These are phyloP conservation scores for Phytophthora kernoviae DNA, from an alignment of 352 stramenopile genomes.

Conservation along the genomic window DNA sequence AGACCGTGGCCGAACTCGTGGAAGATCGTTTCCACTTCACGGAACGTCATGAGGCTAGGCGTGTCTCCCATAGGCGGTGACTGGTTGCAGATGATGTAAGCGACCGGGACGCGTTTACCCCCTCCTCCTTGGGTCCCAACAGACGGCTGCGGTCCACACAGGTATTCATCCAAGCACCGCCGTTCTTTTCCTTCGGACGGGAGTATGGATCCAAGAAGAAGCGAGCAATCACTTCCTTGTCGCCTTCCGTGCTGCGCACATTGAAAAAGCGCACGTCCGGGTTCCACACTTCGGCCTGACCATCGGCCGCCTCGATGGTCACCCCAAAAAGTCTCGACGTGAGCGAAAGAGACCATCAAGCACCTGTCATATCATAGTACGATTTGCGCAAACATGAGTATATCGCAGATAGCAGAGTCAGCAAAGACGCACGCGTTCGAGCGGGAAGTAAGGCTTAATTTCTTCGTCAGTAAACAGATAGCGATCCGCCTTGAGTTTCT, in stretches of 20 bases:
- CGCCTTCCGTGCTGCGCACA: constrained; percentile 70
- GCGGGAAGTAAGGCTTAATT: constrained; percentile 97
- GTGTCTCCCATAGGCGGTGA: constrained; percentile 92
- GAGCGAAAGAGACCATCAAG: constrained; percentile 97
- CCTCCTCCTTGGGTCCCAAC: constrained; percentile 59
- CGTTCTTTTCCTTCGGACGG: constrained; percentile 96
- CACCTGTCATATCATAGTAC: constrained; percentile 29
- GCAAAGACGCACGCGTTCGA: constrained; percentile 80
- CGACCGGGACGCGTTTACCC: constrained; percentile 91
- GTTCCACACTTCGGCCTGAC: constrained; percentile 90
- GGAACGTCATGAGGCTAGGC: constrained; percentile 98
- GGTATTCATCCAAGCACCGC: constrained; percentile 98
- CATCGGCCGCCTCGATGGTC: constrained; percentile 87
- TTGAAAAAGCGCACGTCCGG: constrained; percentile 97
- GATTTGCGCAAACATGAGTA: constrained; percentile 1
- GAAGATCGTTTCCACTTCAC: constrained; percentile 97
- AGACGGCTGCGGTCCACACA: constrained; percentile 94
- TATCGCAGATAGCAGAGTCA: background rate
- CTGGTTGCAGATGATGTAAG: constrained; percentile 98
- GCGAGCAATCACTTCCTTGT: constrained; percentile 89
- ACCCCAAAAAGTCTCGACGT: constrained; percentile 95
- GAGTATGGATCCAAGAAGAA: constrained; percentile 99
- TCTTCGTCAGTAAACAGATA: constrained; percentile 97
- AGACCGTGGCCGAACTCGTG: constrained; percentile 97
- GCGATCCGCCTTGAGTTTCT: constrained; percentile 95